A percentile compares a stretch with the other conserved stretches of the same genome.
Conservation (phyloP, 164 flowering plant genomes). For the Magnolia changhungtana region DNA sequence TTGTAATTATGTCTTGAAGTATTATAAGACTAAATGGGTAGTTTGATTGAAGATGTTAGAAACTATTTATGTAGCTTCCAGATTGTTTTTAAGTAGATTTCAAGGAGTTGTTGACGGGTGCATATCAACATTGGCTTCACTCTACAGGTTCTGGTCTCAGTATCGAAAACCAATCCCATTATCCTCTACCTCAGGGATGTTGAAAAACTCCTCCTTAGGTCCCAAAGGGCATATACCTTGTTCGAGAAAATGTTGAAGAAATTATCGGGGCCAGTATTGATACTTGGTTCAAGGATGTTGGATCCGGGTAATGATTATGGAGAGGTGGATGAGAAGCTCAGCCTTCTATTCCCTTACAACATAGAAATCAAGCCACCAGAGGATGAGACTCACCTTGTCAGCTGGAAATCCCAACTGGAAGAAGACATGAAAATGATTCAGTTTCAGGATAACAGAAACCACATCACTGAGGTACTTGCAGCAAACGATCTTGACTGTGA, state of each 20-base stretch:
- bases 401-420: slow-evolving; percentile 85
- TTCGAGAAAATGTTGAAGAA: slow-evolving; percentile 81
- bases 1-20: background rate
- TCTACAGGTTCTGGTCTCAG: slow-evolving; percentile 59
- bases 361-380: slow-evolving; percentile 84
- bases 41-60: background rate
- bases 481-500: slow-evolving; percentile 87
- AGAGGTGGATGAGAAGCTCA: slow-evolving; percentile 68
- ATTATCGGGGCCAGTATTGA: slow-evolving; percentile 72
- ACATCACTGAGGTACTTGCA: slow-evolving; percentile 79
- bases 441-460: slow-evolving; percentile 75
- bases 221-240: slow-evolving; percentile 58
- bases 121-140: slow-evolving; percentile 5
- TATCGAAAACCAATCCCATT: slow-evolving; percentile 63
- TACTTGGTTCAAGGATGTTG: slow-evolving; percentile 74
- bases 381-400: slow-evolving; percentile 67
- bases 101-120: background rate
- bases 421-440: slow-evolving; percentile 89
- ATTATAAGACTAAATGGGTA: background rate
- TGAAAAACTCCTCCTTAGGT: slow-evolving; percentile 56
- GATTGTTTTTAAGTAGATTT: background rate
- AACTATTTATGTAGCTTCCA: background rate
- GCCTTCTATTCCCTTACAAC: slow-evolving; percentile 70
- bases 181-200: slow-evolving; percentile 85
- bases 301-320: slow-evolving; percentile 35